phyloP scores from a whole-genome alignment of 768 basidiomycete genomes.

The Tephrocybe sp. region DNA sequence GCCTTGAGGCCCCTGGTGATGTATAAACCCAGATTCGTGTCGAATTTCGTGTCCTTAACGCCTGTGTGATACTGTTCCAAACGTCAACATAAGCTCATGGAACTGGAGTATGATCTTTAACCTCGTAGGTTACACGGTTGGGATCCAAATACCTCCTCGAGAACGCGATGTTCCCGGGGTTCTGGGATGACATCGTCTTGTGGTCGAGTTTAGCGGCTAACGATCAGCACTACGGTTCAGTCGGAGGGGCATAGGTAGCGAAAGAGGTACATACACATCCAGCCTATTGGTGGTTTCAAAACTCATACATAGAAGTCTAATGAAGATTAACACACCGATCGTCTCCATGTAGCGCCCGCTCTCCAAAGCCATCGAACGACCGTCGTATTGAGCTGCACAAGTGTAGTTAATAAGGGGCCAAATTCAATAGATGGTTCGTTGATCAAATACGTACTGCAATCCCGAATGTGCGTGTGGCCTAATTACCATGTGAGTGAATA shows the following conservation, averaged over 20 bases:
- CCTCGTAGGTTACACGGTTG: constrained; percentile 75
- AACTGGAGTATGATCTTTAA: constrained; percentile 23
- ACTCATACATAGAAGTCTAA: neutral
- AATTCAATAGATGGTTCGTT: too few relatives aligned
- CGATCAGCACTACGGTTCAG: neutral
- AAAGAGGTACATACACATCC: constrained; percentile 67
- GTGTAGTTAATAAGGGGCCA: too few relatives aligned
- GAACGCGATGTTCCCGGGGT: constrained; percentile 52
- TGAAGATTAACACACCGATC: constrained; percentile 51
- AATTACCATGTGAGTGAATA: neutral
- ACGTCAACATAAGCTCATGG: neutral
- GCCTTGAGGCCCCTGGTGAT: constrained; percentile 58
- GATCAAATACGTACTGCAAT: constrained; percentile 55
- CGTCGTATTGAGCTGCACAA: constrained; percentile 63
- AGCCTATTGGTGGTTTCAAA: constrained; percentile 35
- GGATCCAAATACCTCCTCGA: constrained; percentile 76
- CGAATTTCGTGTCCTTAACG: constrained; percentile 51
- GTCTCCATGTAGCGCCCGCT: constrained; percentile 94
- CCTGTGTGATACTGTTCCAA: constrained; percentile 63
- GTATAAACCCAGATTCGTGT: constrained; percentile 50
- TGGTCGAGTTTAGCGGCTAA: constrained; percentile 46
- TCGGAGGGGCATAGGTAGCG: neutral
- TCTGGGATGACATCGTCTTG: neutral
- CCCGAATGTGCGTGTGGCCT: constrained; percentile 79
- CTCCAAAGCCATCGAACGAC: constrained; percentile 76